Conservation (phyloP, 306 rosid genomes). For the Canavalia ensiformis region DNA sequence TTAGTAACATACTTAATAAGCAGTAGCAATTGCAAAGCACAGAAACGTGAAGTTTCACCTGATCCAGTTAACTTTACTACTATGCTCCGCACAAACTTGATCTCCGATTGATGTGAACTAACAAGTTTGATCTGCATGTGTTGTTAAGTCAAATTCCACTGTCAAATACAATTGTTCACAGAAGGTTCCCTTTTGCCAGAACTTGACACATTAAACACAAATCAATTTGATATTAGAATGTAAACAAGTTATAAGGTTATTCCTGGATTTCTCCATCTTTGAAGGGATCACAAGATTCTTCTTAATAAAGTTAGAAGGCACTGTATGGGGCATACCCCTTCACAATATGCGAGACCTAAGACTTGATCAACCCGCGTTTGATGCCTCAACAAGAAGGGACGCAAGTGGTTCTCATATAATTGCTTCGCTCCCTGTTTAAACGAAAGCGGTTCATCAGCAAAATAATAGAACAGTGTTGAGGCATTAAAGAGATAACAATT, state of each 20-base stretch:
- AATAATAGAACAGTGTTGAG: slow-evolving; percentile 6
- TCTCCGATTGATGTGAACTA: slow-evolving; percentile 67
- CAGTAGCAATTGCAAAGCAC: not conserved
- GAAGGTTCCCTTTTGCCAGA: slow-evolving; percentile 23
- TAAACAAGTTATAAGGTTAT: slow-evolving; percentile 25
- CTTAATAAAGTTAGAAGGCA: slow-evolving; percentile 1
- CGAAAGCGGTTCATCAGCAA: slow-evolving; percentile 40
- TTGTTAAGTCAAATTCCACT: slow-evolving; percentile 3
- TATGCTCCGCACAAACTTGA: slow-evolving; percentile 62
- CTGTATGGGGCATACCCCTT: slow-evolving; percentile 65
- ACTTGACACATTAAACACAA: slow-evolving; percentile 36
- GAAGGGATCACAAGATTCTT: not conserved
- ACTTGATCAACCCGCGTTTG: slow-evolving; percentile 72
- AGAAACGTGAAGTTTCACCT: slow-evolving; percentile 60
- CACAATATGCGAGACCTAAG: slow-evolving; percentile 67
- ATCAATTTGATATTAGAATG: slow-evolving; percentile 12
- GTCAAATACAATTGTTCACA: slow-evolving; percentile 9
- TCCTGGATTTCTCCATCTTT: not conserved
- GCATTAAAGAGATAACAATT: slow-evolving; percentile 26
- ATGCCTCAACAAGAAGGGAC: slow-evolving; percentile 81
- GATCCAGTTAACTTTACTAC: slow-evolving; percentile 63
- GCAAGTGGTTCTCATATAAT: slow-evolving; percentile 71
- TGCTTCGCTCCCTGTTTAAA: slow-evolving; percentile 79
- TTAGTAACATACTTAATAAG: slow-evolving; percentile 9
- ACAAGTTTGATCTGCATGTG: slow-evolving; percentile 71